Percentiles rank a stretch among this genome's conserved stretches.
phyloP scores from a whole-genome alignment of 208 protist species.

The Trypanosoma boissoni region DNA sequence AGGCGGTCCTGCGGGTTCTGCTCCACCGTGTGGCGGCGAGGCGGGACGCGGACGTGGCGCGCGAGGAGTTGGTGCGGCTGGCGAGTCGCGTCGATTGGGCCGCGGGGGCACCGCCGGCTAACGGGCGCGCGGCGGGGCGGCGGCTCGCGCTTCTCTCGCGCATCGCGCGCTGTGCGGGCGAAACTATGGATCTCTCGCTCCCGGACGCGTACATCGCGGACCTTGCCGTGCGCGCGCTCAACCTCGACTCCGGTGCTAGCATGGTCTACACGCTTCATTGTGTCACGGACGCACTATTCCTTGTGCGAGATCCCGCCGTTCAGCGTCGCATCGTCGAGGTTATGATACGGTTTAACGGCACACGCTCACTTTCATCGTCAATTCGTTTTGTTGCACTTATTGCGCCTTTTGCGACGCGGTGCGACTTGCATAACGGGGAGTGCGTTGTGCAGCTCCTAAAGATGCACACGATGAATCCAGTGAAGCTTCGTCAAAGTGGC shows the following conservation, averaged over 20 bases:
- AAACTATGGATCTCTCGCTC: constrained; percentile 3
- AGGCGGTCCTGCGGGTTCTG: not conserved
- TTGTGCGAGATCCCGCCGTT: constrained; percentile 10
- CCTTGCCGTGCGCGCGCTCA: constrained; percentile 9
- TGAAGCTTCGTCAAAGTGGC: constrained; percentile 23
- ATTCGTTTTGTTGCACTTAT: constrained; percentile 44
- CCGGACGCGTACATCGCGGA: constrained; percentile 2
- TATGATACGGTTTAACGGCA: constrained; percentile 32
- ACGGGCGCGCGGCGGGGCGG: constrained; percentile 7
- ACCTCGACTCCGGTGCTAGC: constrained; percentile 18
- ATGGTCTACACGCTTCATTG: constrained; percentile 21
- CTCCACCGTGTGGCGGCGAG: not conserved
- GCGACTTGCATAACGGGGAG: constrained; percentile 23
- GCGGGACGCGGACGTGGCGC: not conserved
- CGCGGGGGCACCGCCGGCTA: not conserved
- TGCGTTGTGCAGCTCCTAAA: constrained; percentile 35
- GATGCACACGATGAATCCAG: constrained; percentile 33
- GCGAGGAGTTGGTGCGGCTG: constrained; percentile 7
- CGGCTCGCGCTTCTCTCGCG: constrained; percentile 13
- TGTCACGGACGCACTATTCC: constrained; percentile 15
- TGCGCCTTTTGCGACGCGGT: constrained; percentile 25
- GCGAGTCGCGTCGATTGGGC: constrained; percentile 12
- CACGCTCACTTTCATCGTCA: constrained; percentile 16
- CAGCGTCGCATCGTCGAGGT: constrained; percentile 29
- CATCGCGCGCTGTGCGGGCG: no score